Conservation (phyloP, 2,329 filamentous ascomycete species). For the Venturia oleaginea region DNA sequence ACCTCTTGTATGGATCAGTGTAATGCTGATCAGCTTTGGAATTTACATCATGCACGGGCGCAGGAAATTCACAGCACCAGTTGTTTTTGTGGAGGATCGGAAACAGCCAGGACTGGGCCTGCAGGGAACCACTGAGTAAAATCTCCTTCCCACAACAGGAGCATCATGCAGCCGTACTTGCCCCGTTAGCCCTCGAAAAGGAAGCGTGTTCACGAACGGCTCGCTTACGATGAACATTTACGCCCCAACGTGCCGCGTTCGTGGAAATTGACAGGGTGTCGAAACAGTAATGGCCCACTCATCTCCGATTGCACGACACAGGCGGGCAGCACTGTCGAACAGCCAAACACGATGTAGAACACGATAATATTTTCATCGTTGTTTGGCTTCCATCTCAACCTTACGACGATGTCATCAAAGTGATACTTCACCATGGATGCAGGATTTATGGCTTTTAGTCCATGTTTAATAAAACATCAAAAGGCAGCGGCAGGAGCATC, state of each 20-base stretch:
- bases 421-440: background rate
- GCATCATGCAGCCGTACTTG: background rate
- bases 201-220: background rate
- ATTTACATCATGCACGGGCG: slow-evolving; percentile 34
- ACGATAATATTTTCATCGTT: background rate
- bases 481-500: too few species aligned
- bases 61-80: slow-evolving; percentile 30
- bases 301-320: background rate
- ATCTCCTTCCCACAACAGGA: background rate
- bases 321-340: background rate
- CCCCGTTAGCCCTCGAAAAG: background rate
- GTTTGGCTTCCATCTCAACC: background rate
- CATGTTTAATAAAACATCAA: background rate
- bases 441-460: background rate
- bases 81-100: slow-evolving; percentile 14
- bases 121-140: slow-evolving; percentile 6
- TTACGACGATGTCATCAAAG: background rate
- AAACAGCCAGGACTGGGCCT: slow-evolving; percentile 10
- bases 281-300: background rate
- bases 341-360: background rate
- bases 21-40: slow-evolving; percentile 32
- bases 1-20: slow-evolving; percentile 35
- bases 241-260: background rate
- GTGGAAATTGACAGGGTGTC: background rate
- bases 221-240: background rate